Evolutionary conservation across 495 filamentous ascomycete species (phyloP).

Genomic region (Talaromyces stipitatus): DNA sequence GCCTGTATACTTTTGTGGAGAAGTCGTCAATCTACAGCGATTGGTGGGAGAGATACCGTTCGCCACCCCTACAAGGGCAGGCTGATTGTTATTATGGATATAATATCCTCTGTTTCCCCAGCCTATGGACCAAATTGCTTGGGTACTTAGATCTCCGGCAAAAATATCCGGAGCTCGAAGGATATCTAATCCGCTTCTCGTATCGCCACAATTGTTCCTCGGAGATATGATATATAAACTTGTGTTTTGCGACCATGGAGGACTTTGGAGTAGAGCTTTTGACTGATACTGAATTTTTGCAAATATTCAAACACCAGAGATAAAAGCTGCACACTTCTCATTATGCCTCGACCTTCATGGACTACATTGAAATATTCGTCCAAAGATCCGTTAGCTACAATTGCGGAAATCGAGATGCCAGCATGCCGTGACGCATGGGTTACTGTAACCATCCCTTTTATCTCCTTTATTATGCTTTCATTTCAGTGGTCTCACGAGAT

Average conservation of each 20-base stretch:
- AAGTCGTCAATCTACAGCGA: neutral
- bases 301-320: neutral
- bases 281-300: neutral
- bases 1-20: neutral
- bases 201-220: neutral
- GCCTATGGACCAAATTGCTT: neutral
- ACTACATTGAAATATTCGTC: neutral
- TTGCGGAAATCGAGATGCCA: neutral
- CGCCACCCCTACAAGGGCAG: neutral
- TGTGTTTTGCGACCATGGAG: neutral
- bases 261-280: neutral
- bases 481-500: neutral
- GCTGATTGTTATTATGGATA: neutral
- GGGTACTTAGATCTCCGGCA: neutral
- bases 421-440: neutral
- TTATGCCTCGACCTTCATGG: neutral
- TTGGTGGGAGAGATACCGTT: neutral
- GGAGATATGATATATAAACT: neutral
- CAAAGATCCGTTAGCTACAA: neutral
- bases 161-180: neutral
- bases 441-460: neutral
- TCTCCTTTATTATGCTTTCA: neutral
- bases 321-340: neutral
- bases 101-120: neutral
- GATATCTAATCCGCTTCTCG: neutral